phyloP scores from a whole-genome alignment of 306 rosid species.

The Mucuna pruriens region DNA sequence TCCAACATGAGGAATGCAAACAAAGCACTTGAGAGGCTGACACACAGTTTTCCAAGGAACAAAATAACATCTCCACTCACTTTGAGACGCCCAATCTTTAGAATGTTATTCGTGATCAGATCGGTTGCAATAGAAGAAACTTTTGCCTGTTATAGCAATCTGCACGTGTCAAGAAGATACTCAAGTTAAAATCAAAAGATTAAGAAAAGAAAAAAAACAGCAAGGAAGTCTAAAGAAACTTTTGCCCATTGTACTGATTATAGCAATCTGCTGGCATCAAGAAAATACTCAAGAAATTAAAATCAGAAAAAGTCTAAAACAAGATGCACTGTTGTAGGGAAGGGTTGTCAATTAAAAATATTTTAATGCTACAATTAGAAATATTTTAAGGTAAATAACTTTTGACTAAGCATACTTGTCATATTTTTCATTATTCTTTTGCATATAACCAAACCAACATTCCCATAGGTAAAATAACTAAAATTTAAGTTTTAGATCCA shows the following conservation, averaged over 20 bases:
- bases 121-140: constrained; percentile 90
- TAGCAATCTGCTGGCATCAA: background rate
- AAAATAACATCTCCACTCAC: constrained; percentile 95
- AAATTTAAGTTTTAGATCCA: too few species aligned
- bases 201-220: background rate
- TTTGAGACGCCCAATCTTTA: constrained; percentile 89
- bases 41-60: constrained; percentile 93
- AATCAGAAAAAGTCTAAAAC: background rate
- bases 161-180: constrained; percentile 46
- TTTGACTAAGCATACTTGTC: background rate
- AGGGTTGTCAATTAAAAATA: background rate
- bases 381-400: background rate
- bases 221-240: background rate
- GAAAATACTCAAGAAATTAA: background rate
- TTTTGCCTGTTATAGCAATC: constrained; percentile 96
- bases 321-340: background rate
- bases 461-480: too few species aligned
- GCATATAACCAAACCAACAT: background rate
- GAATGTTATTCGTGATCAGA: constrained; percentile 82
- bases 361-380: too few species aligned
- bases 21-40: constrained; percentile 87
- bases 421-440: background rate
- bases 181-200: constrained; percentile 14
- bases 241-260: background rate
- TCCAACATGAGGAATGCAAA: constrained; percentile 98